These are phyloP conservation scores for Sugiyamaella lignohabitans DNA, from an alignment of 805 yeast species.

Conservation along the genomic window DNA sequence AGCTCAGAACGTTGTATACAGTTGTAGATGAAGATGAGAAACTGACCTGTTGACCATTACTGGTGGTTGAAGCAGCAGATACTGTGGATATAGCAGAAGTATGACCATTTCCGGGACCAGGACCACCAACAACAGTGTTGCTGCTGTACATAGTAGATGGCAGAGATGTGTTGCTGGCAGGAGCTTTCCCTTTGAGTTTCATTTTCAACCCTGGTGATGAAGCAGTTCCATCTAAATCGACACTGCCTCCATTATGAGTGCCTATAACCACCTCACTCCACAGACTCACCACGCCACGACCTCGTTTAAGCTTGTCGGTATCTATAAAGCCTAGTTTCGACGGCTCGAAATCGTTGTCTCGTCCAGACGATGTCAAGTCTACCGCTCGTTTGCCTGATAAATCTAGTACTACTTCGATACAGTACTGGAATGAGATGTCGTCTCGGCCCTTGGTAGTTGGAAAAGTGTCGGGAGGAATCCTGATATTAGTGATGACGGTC, in stretches of 20 bases:
- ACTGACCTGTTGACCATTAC: no score
- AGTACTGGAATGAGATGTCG: slow-evolving; percentile 74
- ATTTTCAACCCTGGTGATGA: slow-evolving; percentile 1
- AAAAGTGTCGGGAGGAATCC: slow-evolving; percentile 78
- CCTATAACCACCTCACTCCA: slow-evolving; percentile 79
- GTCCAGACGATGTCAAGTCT: not conserved
- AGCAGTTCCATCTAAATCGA: not conserved
- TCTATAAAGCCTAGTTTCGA: slow-evolving; percentile 45
- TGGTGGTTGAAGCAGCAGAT: no score
- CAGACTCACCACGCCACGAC: slow-evolving; percentile 72
- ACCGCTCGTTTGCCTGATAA: slow-evolving; percentile 50
- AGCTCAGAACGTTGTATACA: not conserved
- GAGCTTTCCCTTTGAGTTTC: no score
- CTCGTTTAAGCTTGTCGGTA: slow-evolving; percentile 70
- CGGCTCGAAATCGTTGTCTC: slow-evolving; percentile 9
- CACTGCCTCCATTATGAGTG: slow-evolving; percentile 33
- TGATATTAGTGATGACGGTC: slow-evolving; percentile 53
- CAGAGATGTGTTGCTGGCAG: not conserved
- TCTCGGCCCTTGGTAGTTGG: slow-evolving; percentile 73
- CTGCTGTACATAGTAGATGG: not conserved
- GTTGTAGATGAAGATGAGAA: slow-evolving; percentile 7
- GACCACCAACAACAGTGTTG: not conserved
- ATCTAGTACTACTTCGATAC: slow-evolving; percentile 76
- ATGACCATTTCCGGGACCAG: not conserved
- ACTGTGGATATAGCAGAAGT: no score